Base-by-base conservation (phyloP, 352 stramenopile species). In the Globisporangium orthogonon region DNA sequence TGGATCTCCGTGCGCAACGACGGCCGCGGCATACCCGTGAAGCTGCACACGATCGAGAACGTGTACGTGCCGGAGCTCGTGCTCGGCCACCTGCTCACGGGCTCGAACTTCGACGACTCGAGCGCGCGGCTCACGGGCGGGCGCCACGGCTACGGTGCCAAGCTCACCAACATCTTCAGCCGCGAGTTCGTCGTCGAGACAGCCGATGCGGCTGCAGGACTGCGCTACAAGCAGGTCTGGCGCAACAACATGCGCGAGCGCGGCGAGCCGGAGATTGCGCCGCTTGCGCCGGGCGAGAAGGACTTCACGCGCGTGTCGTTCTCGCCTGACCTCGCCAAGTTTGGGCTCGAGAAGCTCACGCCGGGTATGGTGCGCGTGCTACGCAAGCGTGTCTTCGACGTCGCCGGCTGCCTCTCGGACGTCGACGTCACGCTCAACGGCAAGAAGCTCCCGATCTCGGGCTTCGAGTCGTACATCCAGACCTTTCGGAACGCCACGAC, bases 81-180 rank as follows among this genome's bases (percentile, higher is more conserved):
- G 51, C 97, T 99, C 58, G 97, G 97, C 5, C 91, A 99, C 66
- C 70, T 99, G 31, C 77, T 99, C 37, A 99, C 97, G 3, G 96
- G 97, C 59, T 98, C 88, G 17, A 99, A 99, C 83, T 99, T 99
- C 76, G 95, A 99, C 62, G 97, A 99, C 67, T 70, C 94, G 23
- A 96, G 95, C 58, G 93, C 97, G 63, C 97, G 98, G 72, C 95
- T 98, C 29, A 99, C 97, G 0, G 98, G 95, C 30, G 95, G 95
- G 15, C 74, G 94, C 37, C 96, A 98, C 65, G 95, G 95, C 52
- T 98, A 98, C 67, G 95, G 95, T 14, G 95, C 94, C 30, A 98
- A 99, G 71, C 78, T 99, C 31, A 98, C 98, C 23, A 99, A 99
- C 72, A 99, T 99, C 67, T 99, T 99, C 73, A 98, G 91, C 57